Conservation (phyloP, 169 alveolate genomes). For the Hammondia hammondi region DNA sequence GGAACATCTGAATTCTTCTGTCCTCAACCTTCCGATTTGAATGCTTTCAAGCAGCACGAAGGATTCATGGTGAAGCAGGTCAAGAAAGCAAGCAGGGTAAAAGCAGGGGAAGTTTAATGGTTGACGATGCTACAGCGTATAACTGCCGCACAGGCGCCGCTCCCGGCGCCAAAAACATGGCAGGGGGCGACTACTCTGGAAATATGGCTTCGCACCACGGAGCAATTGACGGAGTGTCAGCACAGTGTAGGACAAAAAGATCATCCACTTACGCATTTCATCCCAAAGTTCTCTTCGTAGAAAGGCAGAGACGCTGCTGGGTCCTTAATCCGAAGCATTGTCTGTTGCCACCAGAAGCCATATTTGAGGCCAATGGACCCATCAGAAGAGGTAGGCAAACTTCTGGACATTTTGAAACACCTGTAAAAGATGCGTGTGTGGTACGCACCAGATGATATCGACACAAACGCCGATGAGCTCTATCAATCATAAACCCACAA, state of each 20-base stretch:
- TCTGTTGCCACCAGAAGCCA: conserved; percentile 76
- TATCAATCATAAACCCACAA: too few species aligned
- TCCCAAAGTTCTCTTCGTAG: conserved; percentile 80
- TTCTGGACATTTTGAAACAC: not conserved
- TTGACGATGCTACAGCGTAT: too few species aligned
- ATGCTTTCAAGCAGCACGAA: not conserved
- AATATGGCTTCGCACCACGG: too few species aligned
- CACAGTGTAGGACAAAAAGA: not conserved
- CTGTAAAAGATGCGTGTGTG: not conserved
- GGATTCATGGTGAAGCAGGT: too few species aligned
- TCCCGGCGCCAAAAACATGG: too few species aligned
- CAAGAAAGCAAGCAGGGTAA: too few species aligned
- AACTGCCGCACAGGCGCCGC: too few species aligned
- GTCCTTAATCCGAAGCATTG: conserved; percentile 84
- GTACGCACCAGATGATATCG: too few species aligned
- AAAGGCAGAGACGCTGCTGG: conserved; percentile 80
- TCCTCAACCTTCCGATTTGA: not conserved
- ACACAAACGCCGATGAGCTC: too few species aligned
- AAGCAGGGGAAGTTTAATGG: too few species aligned
- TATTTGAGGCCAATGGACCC: conserved; percentile 38
- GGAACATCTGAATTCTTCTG: not conserved
- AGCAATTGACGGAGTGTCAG: not conserved
- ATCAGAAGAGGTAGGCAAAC: not conserved
- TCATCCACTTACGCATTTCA: conserved; percentile 70
- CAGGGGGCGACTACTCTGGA: too few species aligned